phyloP scores from a whole-genome alignment of 768 basidiomycete species.

The Antrodiella citrinella region DNA sequence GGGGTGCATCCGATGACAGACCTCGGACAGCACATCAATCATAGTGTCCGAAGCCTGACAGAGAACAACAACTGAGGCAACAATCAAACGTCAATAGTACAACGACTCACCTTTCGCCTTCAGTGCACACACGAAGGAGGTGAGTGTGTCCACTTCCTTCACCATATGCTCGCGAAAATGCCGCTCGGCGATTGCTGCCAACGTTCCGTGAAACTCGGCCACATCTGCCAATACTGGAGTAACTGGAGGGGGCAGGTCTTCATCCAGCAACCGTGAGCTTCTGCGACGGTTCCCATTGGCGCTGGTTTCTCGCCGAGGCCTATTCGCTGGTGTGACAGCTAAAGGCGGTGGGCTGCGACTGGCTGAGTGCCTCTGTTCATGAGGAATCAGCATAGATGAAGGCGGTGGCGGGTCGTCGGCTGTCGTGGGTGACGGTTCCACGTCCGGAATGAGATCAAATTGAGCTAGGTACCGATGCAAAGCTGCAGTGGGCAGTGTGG shows the following conservation, averaged over 20 bases:
- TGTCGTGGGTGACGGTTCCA: slow-evolving; percentile 64
- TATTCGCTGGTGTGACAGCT: slow-evolving; percentile 53
- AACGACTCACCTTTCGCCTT: slow-evolving; percentile 34
- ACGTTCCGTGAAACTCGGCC: slow-evolving; percentile 53
- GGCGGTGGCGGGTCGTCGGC: slow-evolving; percentile 68
- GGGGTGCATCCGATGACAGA: background rate
- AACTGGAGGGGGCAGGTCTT: slow-evolving; percentile 31
- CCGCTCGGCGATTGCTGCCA: slow-evolving; percentile 63
- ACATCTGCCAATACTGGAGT: slow-evolving; percentile 66
- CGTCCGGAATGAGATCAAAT: slow-evolving; percentile 61
- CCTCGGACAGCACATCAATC: background rate
- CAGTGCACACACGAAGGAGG: slow-evolving; percentile 71
- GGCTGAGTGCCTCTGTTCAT: slow-evolving; percentile 34
- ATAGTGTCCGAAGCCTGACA: background rate
- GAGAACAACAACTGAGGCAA: background rate
- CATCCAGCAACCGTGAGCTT: slow-evolving; percentile 68
- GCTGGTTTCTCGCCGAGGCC: slow-evolving; percentile 63
- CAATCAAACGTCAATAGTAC: background rate
- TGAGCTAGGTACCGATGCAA: slow-evolving; percentile 68
- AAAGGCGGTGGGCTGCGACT: slow-evolving; percentile 19
- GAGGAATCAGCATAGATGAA: slow-evolving; percentile 43
- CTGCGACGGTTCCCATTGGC: slow-evolving; percentile 48
- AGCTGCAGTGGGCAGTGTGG: slow-evolving; percentile 53
- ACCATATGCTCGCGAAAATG: slow-evolving; percentile 63
- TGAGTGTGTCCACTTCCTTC: slow-evolving; percentile 76